phyloP scores from a whole-genome alignment of 2,329 filamentous ascomycete species.

The Rachicladosporium sp. region DNA sequence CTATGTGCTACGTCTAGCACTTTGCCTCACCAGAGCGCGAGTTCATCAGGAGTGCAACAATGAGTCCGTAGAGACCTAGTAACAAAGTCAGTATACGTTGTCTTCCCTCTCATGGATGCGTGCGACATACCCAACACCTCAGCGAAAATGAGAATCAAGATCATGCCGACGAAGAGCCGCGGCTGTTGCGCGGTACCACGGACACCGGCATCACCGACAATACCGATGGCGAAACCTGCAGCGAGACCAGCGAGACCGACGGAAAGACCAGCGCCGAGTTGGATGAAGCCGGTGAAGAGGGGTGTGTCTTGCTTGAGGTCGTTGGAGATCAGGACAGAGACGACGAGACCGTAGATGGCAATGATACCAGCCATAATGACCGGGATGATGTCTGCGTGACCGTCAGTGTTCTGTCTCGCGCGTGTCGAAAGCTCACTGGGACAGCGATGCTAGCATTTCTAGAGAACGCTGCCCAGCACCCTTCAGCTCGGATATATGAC shows the following conservation, averaged over 20 bases:
- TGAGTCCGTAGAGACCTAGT: conserved; percentile 92
- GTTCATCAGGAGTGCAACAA: conserved; percentile 99
- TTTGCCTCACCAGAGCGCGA: conserved; percentile 58
- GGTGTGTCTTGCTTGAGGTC: conserved; percentile 34
- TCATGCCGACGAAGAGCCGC: conserved; percentile 90
- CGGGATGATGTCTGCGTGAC: conserved; percentile 75
- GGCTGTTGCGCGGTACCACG: conserved; percentile 75
- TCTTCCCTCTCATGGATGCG: not conserved
- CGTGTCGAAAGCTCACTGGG: conserved; percentile 1
- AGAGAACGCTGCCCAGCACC: not conserved
- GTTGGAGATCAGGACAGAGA: conserved; percentile 43
- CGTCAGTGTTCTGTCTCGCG: conserved; percentile 1
- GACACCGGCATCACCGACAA: conserved; percentile 68
- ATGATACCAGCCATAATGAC: conserved; percentile 99
- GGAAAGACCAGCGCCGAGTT: conserved; percentile 40
- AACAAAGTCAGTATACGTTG: conserved; percentile 1
- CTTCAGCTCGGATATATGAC: conserved; percentile 25
- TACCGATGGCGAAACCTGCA: conserved; percentile 38
- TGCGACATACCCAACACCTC: conserved; percentile 77
- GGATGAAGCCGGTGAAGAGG: conserved; percentile 41
- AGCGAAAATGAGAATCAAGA: conserved; percentile 98
- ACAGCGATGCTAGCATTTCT: not conserved
- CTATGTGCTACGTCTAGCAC: conserved; percentile 39
- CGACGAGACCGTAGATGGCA: conserved; percentile 66
- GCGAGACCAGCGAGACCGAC: conserved; percentile 32